Conservation (phyloP, 2,329 filamentous ascomycete species). For the Paramyrothecium roridum region DNA sequence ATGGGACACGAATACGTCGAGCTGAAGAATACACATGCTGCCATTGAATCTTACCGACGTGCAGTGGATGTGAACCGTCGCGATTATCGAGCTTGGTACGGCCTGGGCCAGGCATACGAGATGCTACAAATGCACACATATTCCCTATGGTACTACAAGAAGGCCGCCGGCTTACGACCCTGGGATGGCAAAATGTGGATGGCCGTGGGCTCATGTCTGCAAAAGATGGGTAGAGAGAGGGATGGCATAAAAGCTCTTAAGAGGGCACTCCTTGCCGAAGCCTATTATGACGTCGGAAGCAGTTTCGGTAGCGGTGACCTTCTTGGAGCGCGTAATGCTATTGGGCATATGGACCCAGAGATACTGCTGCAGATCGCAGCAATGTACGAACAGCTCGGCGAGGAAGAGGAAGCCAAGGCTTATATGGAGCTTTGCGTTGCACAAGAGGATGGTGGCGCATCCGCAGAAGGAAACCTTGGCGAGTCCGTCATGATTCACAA, state of each 20-base stretch:
- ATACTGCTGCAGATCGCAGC: constrained; percentile 84
- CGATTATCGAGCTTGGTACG: constrained; percentile 98
- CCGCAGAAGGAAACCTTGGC: constrained; percentile 35
- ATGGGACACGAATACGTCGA: constrained; percentile 99
- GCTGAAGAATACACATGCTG: constrained; percentile 96
- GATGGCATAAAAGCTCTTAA: constrained; percentile 96
- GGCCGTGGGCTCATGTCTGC: constrained; percentile 87
- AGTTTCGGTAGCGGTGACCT: constrained; percentile 47
- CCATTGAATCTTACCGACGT: constrained; percentile 92
- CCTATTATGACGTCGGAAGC: constrained; percentile 71
- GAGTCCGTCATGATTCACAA: constrained; percentile 54
- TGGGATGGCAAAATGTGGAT: constrained; percentile 99
- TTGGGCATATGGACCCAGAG: constrained; percentile 77
- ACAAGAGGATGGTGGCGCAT: constrained; percentile 74
- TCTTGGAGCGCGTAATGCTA: constrained; percentile 46
- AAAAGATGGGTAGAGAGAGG: constrained; percentile 81
- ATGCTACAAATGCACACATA: constrained; percentile 98
- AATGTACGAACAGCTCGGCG: constrained; percentile 79
- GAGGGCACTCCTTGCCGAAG: constrained; percentile 82
- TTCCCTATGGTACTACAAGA: constrained; percentile 95
- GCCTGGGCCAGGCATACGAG: constrained; percentile 93
- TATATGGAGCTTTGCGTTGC: constrained; percentile 97
- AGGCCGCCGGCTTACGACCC: constrained; percentile 85
- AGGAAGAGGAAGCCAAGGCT: constrained; percentile 75
- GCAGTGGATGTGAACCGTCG: constrained; percentile 95